Conservation (phyloP, 768 basidiomycete species). For the Lactifluus subvellereus region DNA sequence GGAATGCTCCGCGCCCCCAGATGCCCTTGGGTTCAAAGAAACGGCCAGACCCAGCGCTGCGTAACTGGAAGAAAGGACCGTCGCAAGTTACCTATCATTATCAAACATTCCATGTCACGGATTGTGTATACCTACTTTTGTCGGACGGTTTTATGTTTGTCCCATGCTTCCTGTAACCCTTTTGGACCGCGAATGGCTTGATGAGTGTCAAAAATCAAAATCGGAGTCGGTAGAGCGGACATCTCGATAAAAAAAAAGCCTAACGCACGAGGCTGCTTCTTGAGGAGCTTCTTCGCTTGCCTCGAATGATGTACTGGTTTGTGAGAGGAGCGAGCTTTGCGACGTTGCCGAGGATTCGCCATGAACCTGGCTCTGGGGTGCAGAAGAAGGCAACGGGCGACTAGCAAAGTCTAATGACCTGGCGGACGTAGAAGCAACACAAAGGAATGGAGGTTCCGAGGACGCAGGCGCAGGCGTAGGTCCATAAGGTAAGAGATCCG, state of each 20-base stretch:
- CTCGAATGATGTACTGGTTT: slow-evolving; percentile 67
- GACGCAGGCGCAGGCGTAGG: not conserved
- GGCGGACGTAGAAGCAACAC: slow-evolving; percentile 11
- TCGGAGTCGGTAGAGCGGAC: slow-evolving; percentile 13
- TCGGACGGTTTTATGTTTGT: slow-evolving; percentile 75
- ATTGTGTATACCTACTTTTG: slow-evolving; percentile 68
- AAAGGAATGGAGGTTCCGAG: slow-evolving; percentile 17
- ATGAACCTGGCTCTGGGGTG: slow-evolving; percentile 37
- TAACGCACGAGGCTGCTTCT: slow-evolving; percentile 69
- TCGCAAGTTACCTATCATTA: slow-evolving; percentile 16
- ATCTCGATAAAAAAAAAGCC: slow-evolving; percentile 17
- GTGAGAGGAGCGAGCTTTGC: slow-evolving; percentile 79
- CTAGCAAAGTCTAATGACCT: not conserved
- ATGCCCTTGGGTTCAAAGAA: slow-evolving; percentile 57
- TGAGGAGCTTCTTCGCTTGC: slow-evolving; percentile 66
- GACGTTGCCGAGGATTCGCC: slow-evolving; percentile 92
- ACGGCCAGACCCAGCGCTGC: slow-evolving; percentile 67
- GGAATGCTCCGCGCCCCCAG: slow-evolving; percentile 61
- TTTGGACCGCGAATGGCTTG: slow-evolving; percentile 78
- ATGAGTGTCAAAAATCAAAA: slow-evolving; percentile 21
- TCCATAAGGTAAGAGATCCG: not conserved
- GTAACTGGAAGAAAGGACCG: slow-evolving; percentile 46
- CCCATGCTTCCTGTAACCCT: slow-evolving; percentile 80
- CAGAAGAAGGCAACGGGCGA: not conserved
- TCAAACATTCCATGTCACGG: slow-evolving; percentile 16